Conservation (phyloP, 805 yeast species). For the Wickerhamomyces tratensis region DNA sequence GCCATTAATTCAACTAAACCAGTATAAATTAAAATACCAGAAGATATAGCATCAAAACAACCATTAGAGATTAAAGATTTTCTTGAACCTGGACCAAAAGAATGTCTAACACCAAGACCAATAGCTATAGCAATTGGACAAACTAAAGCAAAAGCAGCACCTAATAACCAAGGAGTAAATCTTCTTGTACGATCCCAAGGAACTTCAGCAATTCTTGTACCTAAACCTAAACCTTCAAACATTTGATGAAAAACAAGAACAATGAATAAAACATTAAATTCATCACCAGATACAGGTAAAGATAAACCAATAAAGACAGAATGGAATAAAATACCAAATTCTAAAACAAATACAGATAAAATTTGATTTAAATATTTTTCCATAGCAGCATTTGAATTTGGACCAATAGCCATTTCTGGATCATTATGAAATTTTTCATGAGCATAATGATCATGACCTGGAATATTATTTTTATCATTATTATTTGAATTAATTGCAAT, state of each 20-base stretch:
- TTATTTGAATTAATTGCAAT: not conserved
- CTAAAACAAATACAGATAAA: constrained; percentile 48
- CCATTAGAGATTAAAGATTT: constrained; percentile 60
- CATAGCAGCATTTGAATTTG: constrained; percentile 22
- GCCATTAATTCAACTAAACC: constrained; percentile 77
- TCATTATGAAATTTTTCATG: constrained; percentile 37
- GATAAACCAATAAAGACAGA: constrained; percentile 76
- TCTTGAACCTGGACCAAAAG: constrained; percentile 50
- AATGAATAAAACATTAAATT: constrained; percentile 59
- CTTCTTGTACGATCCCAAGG: constrained; percentile 24
- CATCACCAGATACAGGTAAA: constrained; percentile 69
- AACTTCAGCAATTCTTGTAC: constrained; percentile 60
- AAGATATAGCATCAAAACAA: constrained; percentile 61
- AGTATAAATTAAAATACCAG: constrained; percentile 72
- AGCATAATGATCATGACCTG: constrained; percentile 28
- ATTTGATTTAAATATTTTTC: constrained; percentile 50
- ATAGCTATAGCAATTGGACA: constrained; percentile 73
- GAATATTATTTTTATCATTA: constrained; percentile 2
- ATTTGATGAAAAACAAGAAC: constrained; percentile 69
- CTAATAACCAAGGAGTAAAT: constrained; percentile 49
- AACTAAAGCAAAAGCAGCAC: constrained; percentile 39
- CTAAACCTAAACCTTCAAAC: constrained; percentile 83
- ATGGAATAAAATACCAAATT: constrained; percentile 76
- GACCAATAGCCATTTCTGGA: constrained; percentile 29
- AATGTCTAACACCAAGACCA: constrained; percentile 64